phyloP scores from a whole-genome alignment of 2,329 filamentous ascomycete genomes.

The Beauveria sp. region DNA sequence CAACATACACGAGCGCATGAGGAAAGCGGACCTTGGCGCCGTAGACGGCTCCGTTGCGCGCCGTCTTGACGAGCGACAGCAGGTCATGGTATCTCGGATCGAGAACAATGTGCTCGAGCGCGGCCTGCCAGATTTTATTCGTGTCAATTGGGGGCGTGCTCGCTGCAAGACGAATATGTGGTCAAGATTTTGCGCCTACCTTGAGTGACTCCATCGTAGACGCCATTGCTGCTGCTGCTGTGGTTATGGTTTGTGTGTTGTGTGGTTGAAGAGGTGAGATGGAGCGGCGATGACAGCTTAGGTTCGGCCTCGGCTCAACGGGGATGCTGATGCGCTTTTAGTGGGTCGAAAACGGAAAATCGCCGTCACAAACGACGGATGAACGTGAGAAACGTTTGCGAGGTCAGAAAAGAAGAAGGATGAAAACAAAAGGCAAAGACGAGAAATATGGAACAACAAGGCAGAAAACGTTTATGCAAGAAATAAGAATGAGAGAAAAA shows the following conservation, averaged over 20 bases:
- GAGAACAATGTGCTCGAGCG: slow-evolving; percentile 68
- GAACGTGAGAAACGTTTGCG: too few species aligned
- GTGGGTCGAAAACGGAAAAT: too few species aligned
- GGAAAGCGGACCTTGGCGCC: slow-evolving; percentile 97
- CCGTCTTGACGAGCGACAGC: slow-evolving; percentile 80
- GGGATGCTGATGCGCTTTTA: too few species aligned
- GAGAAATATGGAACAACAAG: background rate
- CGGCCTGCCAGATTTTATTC: slow-evolving; percentile 40
- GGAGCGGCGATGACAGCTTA: too few species aligned
- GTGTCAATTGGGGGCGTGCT: background rate
- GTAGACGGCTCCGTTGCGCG: slow-evolving; percentile 95
- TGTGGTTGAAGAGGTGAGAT: too few species aligned
- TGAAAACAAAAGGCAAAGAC: background rate
- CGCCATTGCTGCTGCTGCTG: slow-evolving; percentile 18
- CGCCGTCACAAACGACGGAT: too few species aligned
- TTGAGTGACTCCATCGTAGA: slow-evolving; percentile 23
- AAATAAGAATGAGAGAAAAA: background rate
- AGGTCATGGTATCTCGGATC: slow-evolving; percentile 80
- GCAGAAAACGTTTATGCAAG: background rate
- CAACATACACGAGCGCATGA: slow-evolving; percentile 72
- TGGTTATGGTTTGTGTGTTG: background rate
- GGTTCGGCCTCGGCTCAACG: too few species aligned
- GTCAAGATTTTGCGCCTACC: slow-evolving; percentile 16
- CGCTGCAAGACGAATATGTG: background rate
- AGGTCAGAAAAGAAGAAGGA: background rate